phyloP scores from a whole-genome alignment of 768 basidiomycete species.

The Suillus weaverae region DNA sequence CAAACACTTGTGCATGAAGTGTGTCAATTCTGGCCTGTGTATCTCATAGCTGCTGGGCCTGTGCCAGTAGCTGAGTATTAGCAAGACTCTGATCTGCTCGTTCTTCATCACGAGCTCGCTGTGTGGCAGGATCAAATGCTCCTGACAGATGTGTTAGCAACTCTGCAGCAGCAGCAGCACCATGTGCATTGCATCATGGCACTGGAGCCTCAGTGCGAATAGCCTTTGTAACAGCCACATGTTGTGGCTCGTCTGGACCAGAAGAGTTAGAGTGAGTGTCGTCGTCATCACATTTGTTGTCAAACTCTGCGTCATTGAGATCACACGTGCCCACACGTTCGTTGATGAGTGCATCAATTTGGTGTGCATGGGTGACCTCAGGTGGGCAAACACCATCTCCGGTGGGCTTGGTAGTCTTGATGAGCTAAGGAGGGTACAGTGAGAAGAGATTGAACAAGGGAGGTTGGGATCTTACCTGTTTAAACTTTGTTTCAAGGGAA shows the following conservation, averaged over 20 bases:
- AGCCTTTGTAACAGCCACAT: conserved; percentile 7
- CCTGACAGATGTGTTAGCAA: conserved; percentile 20
- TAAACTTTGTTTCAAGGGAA: conserved; percentile 26
- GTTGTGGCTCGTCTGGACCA: neutral
- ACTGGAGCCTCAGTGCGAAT: conserved; percentile 5
- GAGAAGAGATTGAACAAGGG: neutral
- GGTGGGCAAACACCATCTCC: conserved; percentile 24
- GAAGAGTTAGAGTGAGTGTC: neutral
- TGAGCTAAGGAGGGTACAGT: conserved; percentile 10
- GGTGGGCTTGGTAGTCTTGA: conserved; percentile 29
- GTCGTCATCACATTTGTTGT: neutral
- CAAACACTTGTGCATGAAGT: conserved; percentile 17
- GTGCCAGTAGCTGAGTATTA: conserved; percentile 8
- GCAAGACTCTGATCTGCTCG: conserved; percentile 21
- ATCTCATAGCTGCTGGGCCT: conserved; percentile 23
- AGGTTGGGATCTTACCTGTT: conserved; percentile 16
- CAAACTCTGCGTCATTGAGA: conserved; percentile 22
- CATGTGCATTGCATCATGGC: conserved; percentile 5
- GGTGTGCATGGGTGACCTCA: conserved; percentile 23
- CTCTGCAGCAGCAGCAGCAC: conserved; percentile 19
- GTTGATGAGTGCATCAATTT: conserved; percentile 28
- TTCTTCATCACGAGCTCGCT: conserved; percentile 23
- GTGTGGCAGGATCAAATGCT: conserved; percentile 28
- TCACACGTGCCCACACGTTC: conserved; percentile 21
- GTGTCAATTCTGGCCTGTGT: conserved; percentile 17